Evolutionary conservation across 306 rosid species (phyloP).

Genomic region (Medicago ruthenica): DNA sequence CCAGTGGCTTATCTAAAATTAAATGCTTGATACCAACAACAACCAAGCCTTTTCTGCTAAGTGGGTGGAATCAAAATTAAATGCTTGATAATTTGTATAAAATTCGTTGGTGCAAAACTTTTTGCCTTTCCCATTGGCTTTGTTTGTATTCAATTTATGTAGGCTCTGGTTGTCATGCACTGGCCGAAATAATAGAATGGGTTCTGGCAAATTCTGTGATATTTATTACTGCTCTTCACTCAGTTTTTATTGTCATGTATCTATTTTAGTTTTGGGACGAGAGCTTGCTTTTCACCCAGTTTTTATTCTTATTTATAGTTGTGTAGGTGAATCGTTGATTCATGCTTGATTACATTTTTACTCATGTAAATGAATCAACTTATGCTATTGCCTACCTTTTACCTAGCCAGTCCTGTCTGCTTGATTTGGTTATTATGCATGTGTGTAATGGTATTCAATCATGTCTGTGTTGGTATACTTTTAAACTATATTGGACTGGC

Average conservation of each 20-base stretch:
- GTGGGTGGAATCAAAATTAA: background rate
- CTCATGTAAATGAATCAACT: conserved; percentile 15
- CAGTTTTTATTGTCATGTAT: background rate
- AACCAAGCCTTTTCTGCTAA: no score
- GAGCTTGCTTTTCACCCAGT: background rate
- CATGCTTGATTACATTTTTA: conserved; percentile 14
- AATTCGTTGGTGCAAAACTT: background rate
- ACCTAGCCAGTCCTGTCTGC: background rate
- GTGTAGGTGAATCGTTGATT: background rate
- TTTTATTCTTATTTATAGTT: background rate
- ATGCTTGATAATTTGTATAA: conserved; percentile 10
- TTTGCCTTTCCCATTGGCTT: background rate
- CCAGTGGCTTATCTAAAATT: background rate
- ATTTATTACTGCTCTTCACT: conserved; percentile 3
- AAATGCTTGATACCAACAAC: background rate
- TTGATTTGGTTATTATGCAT: conserved; percentile 10
- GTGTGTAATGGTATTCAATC: background rate
- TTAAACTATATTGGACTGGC: background rate
- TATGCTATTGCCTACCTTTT: background rate
- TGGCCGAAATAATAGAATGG: no score
- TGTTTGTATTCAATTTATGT: conserved; percentile 12
- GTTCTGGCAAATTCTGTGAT: background rate
- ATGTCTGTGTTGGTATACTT: background rate
- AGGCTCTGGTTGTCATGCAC: background rate
- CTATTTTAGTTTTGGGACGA: background rate